phyloP scores from a whole-genome alignment of 2,329 filamentous ascomycete genomes.

The Cordyceps militaris region DNA sequence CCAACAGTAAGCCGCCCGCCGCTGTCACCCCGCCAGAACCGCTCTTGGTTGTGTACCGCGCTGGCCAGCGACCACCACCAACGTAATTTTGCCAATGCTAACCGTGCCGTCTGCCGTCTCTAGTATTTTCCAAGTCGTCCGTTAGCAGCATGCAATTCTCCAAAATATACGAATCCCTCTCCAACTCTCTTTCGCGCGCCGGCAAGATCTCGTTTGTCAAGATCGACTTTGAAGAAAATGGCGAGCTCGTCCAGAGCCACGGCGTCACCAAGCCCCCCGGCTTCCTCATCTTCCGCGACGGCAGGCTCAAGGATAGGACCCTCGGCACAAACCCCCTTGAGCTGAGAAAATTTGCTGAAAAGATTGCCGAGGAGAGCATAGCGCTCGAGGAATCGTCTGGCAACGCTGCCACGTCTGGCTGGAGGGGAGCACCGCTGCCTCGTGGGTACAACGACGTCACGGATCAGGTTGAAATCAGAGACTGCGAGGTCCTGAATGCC shows the following conservation, averaged over 20 bases:
- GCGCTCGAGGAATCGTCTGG: slow-evolving; percentile 37
- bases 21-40: slow-evolving; percentile 12
- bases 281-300: slow-evolving; percentile 81
- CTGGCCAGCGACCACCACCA: no score
- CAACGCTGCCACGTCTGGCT: slow-evolving; percentile 36
- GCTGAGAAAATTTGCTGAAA: slow-evolving; percentile 64
- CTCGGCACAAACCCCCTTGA: slow-evolving; percentile 66
- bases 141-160: slow-evolving; percentile 77
- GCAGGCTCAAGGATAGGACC: slow-evolving; percentile 59
- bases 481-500: slow-evolving; percentile 80
- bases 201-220: slow-evolving; percentile 77
- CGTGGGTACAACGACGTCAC: slow-evolving; percentile 81
- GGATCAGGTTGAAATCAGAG: slow-evolving; percentile 68
- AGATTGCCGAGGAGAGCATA: slow-evolving; percentile 62
- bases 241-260: slow-evolving; percentile 67
- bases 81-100: no score
- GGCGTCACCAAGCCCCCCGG: slow-evolving; percentile 73
- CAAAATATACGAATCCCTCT: slow-evolving; percentile 73
- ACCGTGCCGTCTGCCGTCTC: background rate
- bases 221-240: slow-evolving; percentile 73
- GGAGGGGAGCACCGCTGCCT: slow-evolving; percentile 69
- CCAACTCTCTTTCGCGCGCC: slow-evolving; percentile 61
- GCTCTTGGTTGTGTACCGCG: slow-evolving; percentile 10
- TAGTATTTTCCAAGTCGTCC: slow-evolving; percentile 87
- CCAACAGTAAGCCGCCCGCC: slow-evolving; percentile 66